These are phyloP conservation scores for Coemansia sp. DNA, from an alignment of 192 early-diverging fungal genomes.

Conservation along the genomic window DNA sequence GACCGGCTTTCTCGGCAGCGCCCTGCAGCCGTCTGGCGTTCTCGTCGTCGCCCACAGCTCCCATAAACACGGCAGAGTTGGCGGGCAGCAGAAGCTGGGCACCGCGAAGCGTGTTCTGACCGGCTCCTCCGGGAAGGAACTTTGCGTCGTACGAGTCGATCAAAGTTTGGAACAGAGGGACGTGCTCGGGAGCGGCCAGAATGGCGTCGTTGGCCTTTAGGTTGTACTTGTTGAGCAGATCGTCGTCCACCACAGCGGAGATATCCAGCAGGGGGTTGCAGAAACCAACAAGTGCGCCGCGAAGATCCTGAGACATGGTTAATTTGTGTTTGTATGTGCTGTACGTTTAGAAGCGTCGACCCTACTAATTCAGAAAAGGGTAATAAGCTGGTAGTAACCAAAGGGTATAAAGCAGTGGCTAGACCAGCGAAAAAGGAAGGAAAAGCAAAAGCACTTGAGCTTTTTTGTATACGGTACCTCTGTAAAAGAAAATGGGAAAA, in stretches of 20 bases:
- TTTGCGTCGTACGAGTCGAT: constrained; percentile 67
- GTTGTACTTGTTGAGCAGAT: constrained; percentile 79
- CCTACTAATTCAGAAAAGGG: too few species aligned
- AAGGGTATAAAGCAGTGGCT: too few species aligned
- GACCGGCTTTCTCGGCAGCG: constrained; percentile 80
- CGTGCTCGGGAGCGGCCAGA: constrained; percentile 86
- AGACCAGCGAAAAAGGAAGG: too few species aligned
- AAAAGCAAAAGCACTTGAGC: too few species aligned
- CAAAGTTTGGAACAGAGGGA: constrained; percentile 81
- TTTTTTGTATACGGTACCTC: too few species aligned
- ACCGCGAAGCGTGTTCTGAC: constrained; percentile 93
- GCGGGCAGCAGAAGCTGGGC: constrained; percentile 87
- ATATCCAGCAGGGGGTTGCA: constrained; percentile 99
- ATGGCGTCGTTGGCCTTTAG: constrained; percentile 96
- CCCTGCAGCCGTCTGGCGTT: constrained; percentile 71
- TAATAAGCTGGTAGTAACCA: too few species aligned
- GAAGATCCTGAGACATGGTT: constrained; percentile 16
- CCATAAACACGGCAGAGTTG: constrained; percentile 88
- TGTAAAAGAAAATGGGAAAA: too few species aligned
- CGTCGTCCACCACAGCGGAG: constrained; percentile 73
- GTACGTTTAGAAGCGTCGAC: too few species aligned
- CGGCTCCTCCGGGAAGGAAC: constrained; percentile 95
- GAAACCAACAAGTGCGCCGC: constrained; percentile 79
- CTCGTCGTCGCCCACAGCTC: constrained; percentile 87
- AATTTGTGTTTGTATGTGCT: neutral